A percentile compares a stretch with the other conserved stretches of the same genome.
Conservation (phyloP, 1,284 basidiomycete species). For the Boletus smithii region DNA sequence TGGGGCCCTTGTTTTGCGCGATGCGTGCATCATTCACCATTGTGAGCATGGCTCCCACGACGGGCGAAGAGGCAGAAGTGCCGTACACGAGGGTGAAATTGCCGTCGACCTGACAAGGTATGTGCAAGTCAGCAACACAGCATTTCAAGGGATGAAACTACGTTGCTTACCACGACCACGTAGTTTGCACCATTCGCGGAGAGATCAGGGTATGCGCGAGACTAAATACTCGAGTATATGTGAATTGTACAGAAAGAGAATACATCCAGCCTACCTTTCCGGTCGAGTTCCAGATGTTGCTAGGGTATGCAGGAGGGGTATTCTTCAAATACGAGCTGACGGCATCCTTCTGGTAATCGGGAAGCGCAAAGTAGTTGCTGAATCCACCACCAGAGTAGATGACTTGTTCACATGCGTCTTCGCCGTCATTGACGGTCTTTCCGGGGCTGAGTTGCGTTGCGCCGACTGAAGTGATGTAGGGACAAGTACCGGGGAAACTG, state of each 20-base stretch:
- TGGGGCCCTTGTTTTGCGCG: constrained; percentile 34
- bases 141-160: neutral
- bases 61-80: constrained; percentile 43
- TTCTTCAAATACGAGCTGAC: constrained; percentile 25
- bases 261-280: constrained; percentile 35
- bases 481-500: constrained; percentile 43
- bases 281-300: constrained; percentile 47
- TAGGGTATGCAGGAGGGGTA: constrained; percentile 32
- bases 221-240: constrained; percentile 6
- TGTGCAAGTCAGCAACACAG: neutral
- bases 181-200: constrained; percentile 43
- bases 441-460: constrained; percentile 43
- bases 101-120: constrained; percentile 30
- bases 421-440: constrained; percentile 30
- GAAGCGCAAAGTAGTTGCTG: constrained; percentile 39
- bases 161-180: constrained; percentile 27
- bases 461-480: constrained; percentile 46
- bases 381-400: constrained; percentile 45
- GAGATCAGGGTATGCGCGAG: constrained; percentile 48
- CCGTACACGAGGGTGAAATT: constrained; percentile 36
- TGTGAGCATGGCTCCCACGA: constrained; percentile 43
- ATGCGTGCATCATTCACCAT: constrained; percentile 50
- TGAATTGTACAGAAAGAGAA: neutral
- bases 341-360: constrained; percentile 37
- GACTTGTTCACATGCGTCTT: constrained; percentile 31